A percentile compares a stretch with the other conserved stretches of the same genome.
phyloP scores from a whole-genome alignment of 2,329 filamentous ascomycete genomes.

The Pseudogymnoascus destructans region DNA sequence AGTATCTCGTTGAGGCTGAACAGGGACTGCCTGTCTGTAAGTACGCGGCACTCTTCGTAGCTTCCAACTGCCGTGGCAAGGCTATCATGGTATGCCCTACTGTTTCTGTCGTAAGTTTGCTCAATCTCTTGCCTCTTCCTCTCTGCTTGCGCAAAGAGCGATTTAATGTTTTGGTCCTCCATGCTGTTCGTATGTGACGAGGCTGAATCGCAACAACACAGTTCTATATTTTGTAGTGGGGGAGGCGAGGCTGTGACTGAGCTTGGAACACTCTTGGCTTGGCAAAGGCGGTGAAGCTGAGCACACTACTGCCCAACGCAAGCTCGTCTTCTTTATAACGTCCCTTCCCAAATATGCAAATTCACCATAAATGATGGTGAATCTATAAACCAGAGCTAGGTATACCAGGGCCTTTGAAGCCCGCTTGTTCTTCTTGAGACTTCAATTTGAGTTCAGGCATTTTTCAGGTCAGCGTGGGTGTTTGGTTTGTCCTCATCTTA shows the following conservation, averaged over 20 bases:
- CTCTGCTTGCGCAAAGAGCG: slow-evolving; percentile 42
- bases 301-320: not conserved
- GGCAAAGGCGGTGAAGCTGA: not conserved
- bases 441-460: not conserved
- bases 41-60: slow-evolving; percentile 59
- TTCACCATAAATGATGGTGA: not conserved
- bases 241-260: slow-evolving; percentile 6
- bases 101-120: slow-evolving; percentile 49
- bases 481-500: not conserved
- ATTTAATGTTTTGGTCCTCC: slow-evolving; percentile 35
- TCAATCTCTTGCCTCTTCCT: slow-evolving; percentile 44
- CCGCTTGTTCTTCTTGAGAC: not conserved
- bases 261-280: not conserved
- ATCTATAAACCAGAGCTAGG: not conserved
- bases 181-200: slow-evolving; percentile 30
- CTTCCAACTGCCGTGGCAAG: slow-evolving; percentile 53
- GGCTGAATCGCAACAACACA: not conserved
- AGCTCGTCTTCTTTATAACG: not conserved
- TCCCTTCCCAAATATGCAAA: not conserved
- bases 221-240: slow-evolving; percentile 8
- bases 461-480: too few species aligned
- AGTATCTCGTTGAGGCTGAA: slow-evolving; percentile 85
- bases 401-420: not conserved
- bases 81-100: slow-evolving; percentile 51
- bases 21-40: slow-evolving; percentile 58